Conservation (phyloP, 2,329 filamentous ascomycete species). For the Teratosphaeria viscida region DNA sequence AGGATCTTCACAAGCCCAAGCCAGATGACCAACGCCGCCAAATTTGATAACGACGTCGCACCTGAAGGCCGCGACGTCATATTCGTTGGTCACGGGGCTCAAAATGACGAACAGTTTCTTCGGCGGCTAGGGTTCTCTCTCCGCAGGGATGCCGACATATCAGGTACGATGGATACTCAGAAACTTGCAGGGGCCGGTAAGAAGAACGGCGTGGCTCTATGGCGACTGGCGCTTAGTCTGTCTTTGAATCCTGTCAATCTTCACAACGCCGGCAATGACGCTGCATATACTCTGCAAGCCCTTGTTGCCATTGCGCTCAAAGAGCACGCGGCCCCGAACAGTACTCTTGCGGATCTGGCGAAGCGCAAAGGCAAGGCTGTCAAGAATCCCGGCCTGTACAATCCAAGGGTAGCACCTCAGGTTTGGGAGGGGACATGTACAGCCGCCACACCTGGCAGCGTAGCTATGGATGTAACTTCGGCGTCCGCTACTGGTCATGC, state of each 20-base stretch:
- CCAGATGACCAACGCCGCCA: constrained; percentile 3
- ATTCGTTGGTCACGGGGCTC: constrained; percentile 17
- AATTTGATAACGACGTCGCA: neutral
- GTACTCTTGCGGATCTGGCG: neutral
- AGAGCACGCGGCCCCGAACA: constrained; percentile 5
- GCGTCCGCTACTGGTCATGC: neutral
- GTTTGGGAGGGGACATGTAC: neutral
- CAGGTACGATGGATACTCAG: constrained; percentile 13
- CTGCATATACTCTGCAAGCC: constrained; percentile 18
- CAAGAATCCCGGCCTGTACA: neutral
- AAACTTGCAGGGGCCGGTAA: constrained; percentile 10
- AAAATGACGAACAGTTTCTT: constrained; percentile 13
- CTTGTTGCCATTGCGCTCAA: constrained; percentile 13
- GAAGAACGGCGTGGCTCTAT: constrained; percentile 7
- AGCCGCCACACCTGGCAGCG: neutral
- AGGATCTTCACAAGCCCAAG: constrained; percentile 8
- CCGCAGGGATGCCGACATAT: constrained; percentile 4
- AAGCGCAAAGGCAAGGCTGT: neutral
- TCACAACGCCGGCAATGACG: constrained; percentile 23
- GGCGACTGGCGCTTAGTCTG: constrained; percentile 8
- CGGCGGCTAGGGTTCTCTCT: constrained; percentile 8
- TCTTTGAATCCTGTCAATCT: constrained; percentile 8
- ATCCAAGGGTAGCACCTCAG: neutral
- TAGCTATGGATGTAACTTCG: neutral
- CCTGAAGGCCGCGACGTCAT: constrained; percentile 10